phyloP scores from a whole-genome alignment of 768 basidiomycete genomes.

The Suillus occidentalis region DNA sequence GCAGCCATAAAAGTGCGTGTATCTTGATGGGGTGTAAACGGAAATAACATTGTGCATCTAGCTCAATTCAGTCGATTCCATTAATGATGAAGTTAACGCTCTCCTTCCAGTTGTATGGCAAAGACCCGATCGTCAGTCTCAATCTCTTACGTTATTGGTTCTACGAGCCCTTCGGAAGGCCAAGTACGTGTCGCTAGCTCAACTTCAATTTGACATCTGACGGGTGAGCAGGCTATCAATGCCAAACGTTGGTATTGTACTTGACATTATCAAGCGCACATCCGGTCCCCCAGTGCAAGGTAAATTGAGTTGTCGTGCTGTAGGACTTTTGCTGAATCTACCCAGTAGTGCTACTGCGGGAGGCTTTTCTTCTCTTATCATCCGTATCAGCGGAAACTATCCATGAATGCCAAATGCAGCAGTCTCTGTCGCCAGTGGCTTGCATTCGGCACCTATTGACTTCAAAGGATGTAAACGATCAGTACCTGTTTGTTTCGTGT shows the following conservation, averaged over 20 bases:
- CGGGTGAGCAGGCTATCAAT: not conserved
- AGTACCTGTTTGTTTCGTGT: conserved; percentile 67
- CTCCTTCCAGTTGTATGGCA: conserved; percentile 5
- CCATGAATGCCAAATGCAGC: conserved; percentile 13
- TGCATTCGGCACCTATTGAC: conserved; percentile 57
- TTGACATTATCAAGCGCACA: conserved; percentile 26
- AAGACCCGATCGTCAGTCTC: not conserved
- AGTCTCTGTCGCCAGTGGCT: conserved; percentile 34
- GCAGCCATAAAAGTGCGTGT: conserved; percentile 24
- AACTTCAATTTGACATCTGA: not conserved
- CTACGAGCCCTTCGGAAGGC: conserved; percentile 25
- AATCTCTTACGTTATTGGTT: conserved; percentile 11
- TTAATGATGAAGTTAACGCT: conserved; percentile 2
- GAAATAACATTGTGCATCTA: not conserved
- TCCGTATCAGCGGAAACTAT: conserved; percentile 22
- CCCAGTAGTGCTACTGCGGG: conserved; percentile 30
- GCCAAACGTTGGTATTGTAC: conserved; percentile 17
- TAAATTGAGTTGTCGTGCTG: conserved; percentile 12
- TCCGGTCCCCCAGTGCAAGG: conserved; percentile 26
- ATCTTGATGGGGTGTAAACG: not conserved
- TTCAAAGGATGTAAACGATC: conserved; percentile 57
- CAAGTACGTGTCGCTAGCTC: not conserved
- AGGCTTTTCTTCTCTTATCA: conserved; percentile 34
- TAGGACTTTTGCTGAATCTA: conserved; percentile 17
- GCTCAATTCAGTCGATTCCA: not conserved